phyloP scores from a whole-genome alignment of 176 grass and related monocot genomes.

The Dendrocalamus sinicus region DNA sequence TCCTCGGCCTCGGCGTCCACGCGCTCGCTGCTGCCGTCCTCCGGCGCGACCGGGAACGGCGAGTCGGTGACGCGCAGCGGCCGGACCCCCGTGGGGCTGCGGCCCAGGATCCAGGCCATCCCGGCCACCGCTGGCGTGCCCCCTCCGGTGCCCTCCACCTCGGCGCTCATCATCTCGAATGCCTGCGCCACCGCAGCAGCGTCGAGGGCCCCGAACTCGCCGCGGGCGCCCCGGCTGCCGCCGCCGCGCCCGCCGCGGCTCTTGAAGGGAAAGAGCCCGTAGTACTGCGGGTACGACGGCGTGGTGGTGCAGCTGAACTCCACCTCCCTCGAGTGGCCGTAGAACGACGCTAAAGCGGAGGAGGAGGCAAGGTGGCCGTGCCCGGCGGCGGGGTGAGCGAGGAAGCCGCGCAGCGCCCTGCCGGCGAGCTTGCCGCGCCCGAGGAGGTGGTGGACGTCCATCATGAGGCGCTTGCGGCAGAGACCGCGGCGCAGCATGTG shows the following conservation, averaged over 20 bases:
- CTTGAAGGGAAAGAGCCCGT: conserved; percentile 49
- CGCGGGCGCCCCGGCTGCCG: background rate
- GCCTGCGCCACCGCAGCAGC: conserved; percentile 67
- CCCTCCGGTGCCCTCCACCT: conserved; percentile 45
- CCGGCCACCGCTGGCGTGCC: conserved; percentile 16
- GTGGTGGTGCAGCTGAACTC: conserved; percentile 98
- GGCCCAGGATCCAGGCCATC: conserved; percentile 64
- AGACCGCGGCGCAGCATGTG: conserved; percentile 80
- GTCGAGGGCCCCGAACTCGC: conserved; percentile 47
- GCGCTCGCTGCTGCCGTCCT: conserved; percentile 54
- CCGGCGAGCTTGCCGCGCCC: conserved; percentile 76
- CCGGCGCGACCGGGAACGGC: conserved; percentile 69
- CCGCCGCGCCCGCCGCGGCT: conserved; percentile 23
- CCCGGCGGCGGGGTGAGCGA: conserved; percentile 34
- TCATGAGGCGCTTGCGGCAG: conserved; percentile 71
- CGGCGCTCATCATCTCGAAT: conserved; percentile 77
- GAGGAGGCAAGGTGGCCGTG: conserved; percentile 40
- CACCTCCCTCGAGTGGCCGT: conserved; percentile 61
- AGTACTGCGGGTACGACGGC: conserved; percentile 52
- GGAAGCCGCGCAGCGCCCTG: conserved; percentile 54
- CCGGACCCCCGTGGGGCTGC: conserved; percentile 56
- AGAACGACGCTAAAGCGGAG: conserved; percentile 47
- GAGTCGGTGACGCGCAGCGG: conserved; percentile 92
- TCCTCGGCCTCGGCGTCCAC: conserved; percentile 81
- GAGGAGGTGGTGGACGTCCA: conserved; percentile 79